Evolutionary conservation across 2,329 filamentous ascomycete genomes (phyloP).

Genomic region (Aspergillus viridinutans): DNA sequence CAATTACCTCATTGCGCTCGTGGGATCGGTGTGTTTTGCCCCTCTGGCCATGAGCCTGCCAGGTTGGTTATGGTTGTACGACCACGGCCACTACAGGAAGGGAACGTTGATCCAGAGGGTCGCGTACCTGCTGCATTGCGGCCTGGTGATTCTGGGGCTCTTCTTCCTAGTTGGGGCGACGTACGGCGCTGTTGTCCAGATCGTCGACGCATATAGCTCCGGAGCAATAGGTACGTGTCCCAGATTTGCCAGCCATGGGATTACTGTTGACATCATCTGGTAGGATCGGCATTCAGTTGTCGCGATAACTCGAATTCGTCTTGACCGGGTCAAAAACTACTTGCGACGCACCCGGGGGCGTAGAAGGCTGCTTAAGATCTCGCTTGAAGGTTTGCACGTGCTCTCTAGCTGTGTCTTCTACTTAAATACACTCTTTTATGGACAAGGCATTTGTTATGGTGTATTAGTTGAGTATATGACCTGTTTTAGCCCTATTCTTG

Average conservation of each 20-base stretch:
- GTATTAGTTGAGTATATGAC: too few species aligned
- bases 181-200: slow-evolving; percentile 17
- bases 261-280: neutral
- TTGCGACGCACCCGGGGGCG: neutral
- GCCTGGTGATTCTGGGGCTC: slow-evolving; percentile 40
- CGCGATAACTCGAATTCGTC: neutral
- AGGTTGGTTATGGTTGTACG: slow-evolving; percentile 48
- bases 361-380: too few species aligned
- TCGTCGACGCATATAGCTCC: slow-evolving; percentile 18
- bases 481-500: too few species aligned
- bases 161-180: slow-evolving; percentile 47
- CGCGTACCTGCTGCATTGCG: slow-evolving; percentile 37
- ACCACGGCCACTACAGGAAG: slow-evolving; percentile 39
- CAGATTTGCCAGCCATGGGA: neutral
- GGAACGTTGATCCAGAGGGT: slow-evolving; percentile 34
- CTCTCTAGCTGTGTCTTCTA: neutral
- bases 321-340: neutral
- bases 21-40: slow-evolving; percentile 48
- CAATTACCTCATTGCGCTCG: slow-evolving; percentile 48
- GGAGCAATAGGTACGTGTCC: slow-evolving; percentile 16
- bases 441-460: too few species aligned
- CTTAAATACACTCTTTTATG: too few species aligned
- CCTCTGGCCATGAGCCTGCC: slow-evolving; percentile 47
- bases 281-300: neutral
- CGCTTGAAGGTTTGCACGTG: too few species aligned